Conservation (phyloP, 169 alveolate species). For the Cryptosporidium xiaoi region DNA sequence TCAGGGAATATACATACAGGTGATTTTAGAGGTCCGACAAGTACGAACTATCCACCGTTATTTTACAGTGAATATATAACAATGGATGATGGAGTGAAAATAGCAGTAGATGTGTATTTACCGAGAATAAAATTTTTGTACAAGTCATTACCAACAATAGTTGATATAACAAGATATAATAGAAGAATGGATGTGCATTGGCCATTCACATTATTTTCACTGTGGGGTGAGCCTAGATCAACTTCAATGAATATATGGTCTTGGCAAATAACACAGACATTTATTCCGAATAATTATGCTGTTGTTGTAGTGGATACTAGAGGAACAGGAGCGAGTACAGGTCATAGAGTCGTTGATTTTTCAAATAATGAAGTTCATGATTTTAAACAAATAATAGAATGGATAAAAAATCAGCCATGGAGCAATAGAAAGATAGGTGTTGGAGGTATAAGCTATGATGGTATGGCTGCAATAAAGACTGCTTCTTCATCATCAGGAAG, state of each 20-base stretch:
- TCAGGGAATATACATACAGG: constrained; percentile 55
- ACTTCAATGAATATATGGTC: constrained; percentile 79
- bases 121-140: constrained; percentile 67
- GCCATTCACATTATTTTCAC: constrained; percentile 80
- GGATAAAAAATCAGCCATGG: constrained; percentile 79
- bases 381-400: constrained; percentile 67
- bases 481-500: constrained; percentile 75
- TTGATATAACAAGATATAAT: constrained; percentile 79
- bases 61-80: constrained; percentile 76
- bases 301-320: constrained; percentile 80
- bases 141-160: constrained; percentile 69
- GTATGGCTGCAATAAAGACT: constrained; percentile 79
- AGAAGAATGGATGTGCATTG: constrained; percentile 78
- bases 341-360: constrained; percentile 78
- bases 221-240: constrained; percentile 79
- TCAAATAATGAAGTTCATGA: constrained; percentile 77
- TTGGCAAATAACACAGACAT: constrained; percentile 78
- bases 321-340: constrained; percentile 83
- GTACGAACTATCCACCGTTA: constrained; percentile 75
- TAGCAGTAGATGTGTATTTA: constrained; percentile 79
- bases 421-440: constrained; percentile 77
- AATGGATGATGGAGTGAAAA: constrained; percentile 79
- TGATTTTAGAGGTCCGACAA: constrained; percentile 71
- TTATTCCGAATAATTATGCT: constrained; percentile 78
- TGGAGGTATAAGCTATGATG: constrained; percentile 82